Evolutionary conservation across 805 yeast species (phyloP), one percentile per base, ranked within the genome.

Genomic region (Saturnispora galanensis): DNA sequence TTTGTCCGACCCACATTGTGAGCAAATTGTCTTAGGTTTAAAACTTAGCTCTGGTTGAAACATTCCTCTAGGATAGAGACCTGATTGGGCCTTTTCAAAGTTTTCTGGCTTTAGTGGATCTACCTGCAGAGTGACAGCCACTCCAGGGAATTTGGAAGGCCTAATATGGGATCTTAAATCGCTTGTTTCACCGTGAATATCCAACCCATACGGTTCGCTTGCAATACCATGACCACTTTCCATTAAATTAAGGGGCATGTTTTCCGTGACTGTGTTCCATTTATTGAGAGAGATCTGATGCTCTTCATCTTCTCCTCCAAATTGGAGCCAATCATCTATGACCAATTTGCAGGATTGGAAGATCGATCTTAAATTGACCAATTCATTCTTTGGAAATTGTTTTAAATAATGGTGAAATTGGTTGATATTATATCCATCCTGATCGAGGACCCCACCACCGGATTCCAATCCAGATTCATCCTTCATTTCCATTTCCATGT

Each of bases 1-100:
- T 39, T 76, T 77, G 28, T 69, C 69, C 2, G 81, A 76, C 0
- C 81, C 80, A 64, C 96, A 88, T 53, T 87, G 95, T 31, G 66
- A 56, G 54, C 90, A 83, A 8, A 59, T 50, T 6, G 56, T 48
- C 35, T 57, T 58, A 5, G 58, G 55, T 42, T 54, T 58, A 11
- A 56, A 44, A 39, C 69, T 61, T 16, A 66, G 53, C 17, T 64
- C 70, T 34, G 60, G 62, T 31, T 64, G 65, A 13, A 66, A 46
- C 4, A 58, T 57, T 2, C 67, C 68, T 33, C 60, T 66, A 0
- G 62, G 60, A 11, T 44, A 54, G 42, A 58, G 54, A n/a, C 47
- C 42, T 17, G n/a, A 8, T 26, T 31, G 38, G 6, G 30, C 40
- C 10, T 30, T 29, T 36, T 13, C 32, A 16, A 31, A 42, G 16